Base-by-base conservation (phyloP, 495 filamentous ascomycete genomes). In the Acidiella bohemica region DNA sequence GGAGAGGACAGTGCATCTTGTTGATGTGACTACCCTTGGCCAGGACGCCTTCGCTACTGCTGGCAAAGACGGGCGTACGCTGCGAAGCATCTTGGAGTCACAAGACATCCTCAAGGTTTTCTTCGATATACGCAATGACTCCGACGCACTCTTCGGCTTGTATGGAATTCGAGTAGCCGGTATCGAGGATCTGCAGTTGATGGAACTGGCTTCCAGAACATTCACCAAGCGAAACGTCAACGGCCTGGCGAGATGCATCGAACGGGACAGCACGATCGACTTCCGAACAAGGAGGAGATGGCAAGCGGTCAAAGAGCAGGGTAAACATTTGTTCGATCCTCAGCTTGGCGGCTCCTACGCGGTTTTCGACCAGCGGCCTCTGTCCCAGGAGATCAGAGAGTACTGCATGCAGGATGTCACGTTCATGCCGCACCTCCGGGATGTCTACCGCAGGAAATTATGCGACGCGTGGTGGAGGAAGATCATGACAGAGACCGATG, bases 101-200 rank as follows among this genome's bases (percentile, higher is more conserved):
- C 19, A 29, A n/a, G 25, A 32, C 5, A 67, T 63, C 20, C 54
- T 59, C 2, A 73, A 74, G 52, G 59, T 62, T 44, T 66, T 73
- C 50, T 73, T 71, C 54, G 71, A 74, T 42, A 58, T 73, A 10
- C 65, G 70, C 12, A 60, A 68, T 42, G 68, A 74, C 41, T 68
- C 73, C 0, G 68, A 77, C 40, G 72, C 71, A 1, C 50, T 78
- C 0, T 73, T 56, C 40, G 32, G 36, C 33, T 68, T 64, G 16
- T 74, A 52, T 42, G 29, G 48, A 5, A 47, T 70, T 18, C 10
- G 34, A 0, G 43, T 68, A 35, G 30, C 26, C 0, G 67, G 69
- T 0, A 42, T 75, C 1, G 18, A 59, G 1, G 72, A 76, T 42
- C 19, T 78, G 4, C 74, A 78, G 45, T 56, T 78, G 0, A 64